Base-by-base conservation (phyloP, 2,329 filamentous ascomycete genomes). In the Ampelomyces quisqualis region DNA sequence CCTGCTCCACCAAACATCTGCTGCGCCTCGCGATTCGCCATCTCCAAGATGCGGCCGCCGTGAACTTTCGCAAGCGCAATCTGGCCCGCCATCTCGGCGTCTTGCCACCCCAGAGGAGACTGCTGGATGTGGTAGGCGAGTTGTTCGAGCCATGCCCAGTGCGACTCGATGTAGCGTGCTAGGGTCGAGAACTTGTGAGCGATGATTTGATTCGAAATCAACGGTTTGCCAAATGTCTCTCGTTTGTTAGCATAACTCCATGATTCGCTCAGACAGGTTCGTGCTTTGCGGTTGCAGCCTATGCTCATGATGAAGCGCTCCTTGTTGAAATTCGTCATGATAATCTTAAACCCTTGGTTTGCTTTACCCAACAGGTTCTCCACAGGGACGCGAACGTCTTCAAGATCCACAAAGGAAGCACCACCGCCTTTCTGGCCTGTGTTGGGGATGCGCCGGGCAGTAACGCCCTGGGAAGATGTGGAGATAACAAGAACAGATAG, bases 341-440 rank as follows among this genome's bases (percentile, higher is more conserved):
- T 76, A 49, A 78, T 74, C 28, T 69, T 67, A 62, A 82, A 82
- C 2, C 78, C 80, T 14, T 72, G 57, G 44, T 79, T 78, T 45
- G 81, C 78, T 20, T 67, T 58, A 4, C 79, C 78, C 2, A 83
- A 51, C 1, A 80, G 66, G 40, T 81, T 78, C 18, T 71, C 70
- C 0, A 69, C 69, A 0, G 79, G 78, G 0, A 83, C 79, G 11
- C 64, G 51, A 2, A 82, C 78, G 43, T 80, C 91, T 69, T 95
- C 96, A 71, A 97, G 90, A 74, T 98, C 93, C 38, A 60, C 57
- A 67, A 97, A 97, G 9, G 91, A 81, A 39, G 85, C 85, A 7
- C 86, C 88, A 1, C 81, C 82, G 4, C 80, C 81, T 53, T 81
- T 78, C n/a, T 84, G 80, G 3, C 83, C 84, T 18, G 77, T 81